Evolutionary conservation across 345 rosid species (phyloP).

Genomic region (Moringa oleifera): DNA sequence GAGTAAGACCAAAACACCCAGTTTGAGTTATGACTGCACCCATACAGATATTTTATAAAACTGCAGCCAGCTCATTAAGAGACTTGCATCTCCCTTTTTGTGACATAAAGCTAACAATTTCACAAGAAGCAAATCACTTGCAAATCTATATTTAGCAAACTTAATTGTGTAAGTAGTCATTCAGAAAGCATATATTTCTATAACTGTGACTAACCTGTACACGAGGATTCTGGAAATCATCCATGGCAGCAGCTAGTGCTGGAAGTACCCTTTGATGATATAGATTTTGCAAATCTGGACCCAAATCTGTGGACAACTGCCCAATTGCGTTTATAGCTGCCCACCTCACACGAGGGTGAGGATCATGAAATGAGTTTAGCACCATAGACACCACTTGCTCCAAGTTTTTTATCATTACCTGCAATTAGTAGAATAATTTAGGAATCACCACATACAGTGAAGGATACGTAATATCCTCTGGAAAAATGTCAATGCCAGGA

Average conservation of each 20-base stretch:
- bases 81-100: no score
- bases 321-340: constrained; percentile 99
- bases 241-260: constrained; percentile 87
- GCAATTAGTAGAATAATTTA: neutral
- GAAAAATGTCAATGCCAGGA: neutral
- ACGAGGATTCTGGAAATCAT: constrained; percentile 94
- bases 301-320: constrained; percentile 95
- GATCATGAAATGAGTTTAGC: constrained; percentile 72
- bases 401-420: constrained; percentile 93
- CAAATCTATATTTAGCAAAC: neutral
- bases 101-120: neutral
- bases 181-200: neutral
- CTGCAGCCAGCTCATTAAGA: neutral
- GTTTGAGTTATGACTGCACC: neutral
- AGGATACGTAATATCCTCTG: neutral
- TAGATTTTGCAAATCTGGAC: constrained; percentile 97
- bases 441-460: neutral
- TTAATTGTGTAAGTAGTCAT: neutral
- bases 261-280: constrained; percentile 85
- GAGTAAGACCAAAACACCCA: no score
- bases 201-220: constrained; percentile 64
- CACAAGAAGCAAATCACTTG: constrained; percentile 3
- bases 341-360: constrained; percentile 98
- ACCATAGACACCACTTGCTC: constrained; percentile 90
- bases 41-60: neutral